Evolutionary conservation across 441 rosid species (phyloP).

Genomic region (Adansonia rubrostipa): DNA sequence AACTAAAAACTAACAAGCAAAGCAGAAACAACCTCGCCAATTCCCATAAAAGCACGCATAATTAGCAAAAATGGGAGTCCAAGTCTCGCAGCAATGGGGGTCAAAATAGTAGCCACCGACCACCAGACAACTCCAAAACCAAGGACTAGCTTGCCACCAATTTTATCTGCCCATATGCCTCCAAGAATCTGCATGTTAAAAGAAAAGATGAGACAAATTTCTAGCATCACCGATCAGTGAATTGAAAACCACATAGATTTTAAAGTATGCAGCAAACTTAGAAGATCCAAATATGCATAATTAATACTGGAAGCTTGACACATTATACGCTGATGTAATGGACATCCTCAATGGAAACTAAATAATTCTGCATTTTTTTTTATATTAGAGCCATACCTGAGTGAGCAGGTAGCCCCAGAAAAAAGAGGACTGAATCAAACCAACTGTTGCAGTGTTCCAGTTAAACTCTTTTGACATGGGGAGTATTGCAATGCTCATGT

Average conservation of each 20-base stretch:
- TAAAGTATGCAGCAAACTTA: background rate
- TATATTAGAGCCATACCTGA: conserved; percentile 55
- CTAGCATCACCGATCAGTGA: conserved; percentile 10
- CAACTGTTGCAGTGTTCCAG: conserved; percentile 98
- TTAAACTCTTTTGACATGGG: conserved; percentile 95
- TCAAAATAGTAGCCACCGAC: conserved; percentile 91
- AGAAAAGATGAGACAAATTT: conserved; percentile 23
- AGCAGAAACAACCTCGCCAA: conserved; percentile 78
- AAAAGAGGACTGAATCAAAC: conserved; percentile 96
- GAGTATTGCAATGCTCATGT: conserved; percentile 98
- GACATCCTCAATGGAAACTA: conserved; percentile 11
- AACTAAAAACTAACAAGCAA: conserved; percentile 25
- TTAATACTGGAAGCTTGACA: background rate
- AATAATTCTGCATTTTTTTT: conserved; percentile 7
- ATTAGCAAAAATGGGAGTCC: conserved; percentile 90
- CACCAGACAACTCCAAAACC: conserved; percentile 99
- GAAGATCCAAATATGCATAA: background rate
- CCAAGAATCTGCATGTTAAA: conserved; percentile 69
- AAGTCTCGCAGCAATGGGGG: conserved; percentile 90
- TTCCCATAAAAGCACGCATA: conserved; percentile 97
- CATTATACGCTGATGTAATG: conserved; percentile 17
- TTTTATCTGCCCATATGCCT: conserved; percentile 97
- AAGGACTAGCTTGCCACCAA: conserved; percentile 90
- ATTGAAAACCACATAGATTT: background rate
- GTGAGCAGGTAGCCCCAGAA: conserved; percentile 99